Evolutionary conservation across 176 grass and related monocot species (phyloP).

Genomic region (Elaeis guineensis): DNA sequence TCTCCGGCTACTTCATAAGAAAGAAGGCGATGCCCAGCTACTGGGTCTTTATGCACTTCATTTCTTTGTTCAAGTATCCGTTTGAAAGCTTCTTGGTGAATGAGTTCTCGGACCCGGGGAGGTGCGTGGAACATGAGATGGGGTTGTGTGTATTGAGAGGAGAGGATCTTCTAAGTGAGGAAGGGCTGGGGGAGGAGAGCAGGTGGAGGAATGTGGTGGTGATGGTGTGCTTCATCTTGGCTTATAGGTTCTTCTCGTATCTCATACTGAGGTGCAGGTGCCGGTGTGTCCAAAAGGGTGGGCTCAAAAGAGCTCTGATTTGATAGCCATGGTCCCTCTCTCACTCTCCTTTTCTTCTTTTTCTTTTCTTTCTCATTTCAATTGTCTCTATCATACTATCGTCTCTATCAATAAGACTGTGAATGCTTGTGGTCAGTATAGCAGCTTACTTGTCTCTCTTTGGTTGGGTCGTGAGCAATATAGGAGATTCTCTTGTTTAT

Average conservation of each 20-base stretch:
- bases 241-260: conserved; percentile 50
- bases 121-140: conserved; percentile 37
- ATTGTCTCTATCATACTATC: no score
- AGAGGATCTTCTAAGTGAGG: conserved; percentile 49
- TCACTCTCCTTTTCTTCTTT: no score
- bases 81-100: conserved; percentile 73
- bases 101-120: conserved; percentile 42
- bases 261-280: conserved; percentile 50
- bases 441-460: no score
- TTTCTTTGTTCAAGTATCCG: conserved; percentile 76
- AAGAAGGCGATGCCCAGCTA: conserved; percentile 50
- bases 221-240: conserved; percentile 53
- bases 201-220: conserved; percentile 59
- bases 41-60: conserved; percentile 86
- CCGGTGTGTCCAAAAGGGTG: conserved; percentile 35
- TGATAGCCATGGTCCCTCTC: neutral
- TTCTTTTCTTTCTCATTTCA: no score
- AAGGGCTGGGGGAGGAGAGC: conserved; percentile 49
- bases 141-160: conserved; percentile 48
- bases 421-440: no score
- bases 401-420: no score
- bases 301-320: conserved; percentile 26
- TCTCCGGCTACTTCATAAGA: conserved; percentile 83
- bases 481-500: no score
- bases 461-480: no score